phyloP scores from a whole-genome alignment of 352 stramenopile genomes.

The Pilasporangium apinafurcum region DNA sequence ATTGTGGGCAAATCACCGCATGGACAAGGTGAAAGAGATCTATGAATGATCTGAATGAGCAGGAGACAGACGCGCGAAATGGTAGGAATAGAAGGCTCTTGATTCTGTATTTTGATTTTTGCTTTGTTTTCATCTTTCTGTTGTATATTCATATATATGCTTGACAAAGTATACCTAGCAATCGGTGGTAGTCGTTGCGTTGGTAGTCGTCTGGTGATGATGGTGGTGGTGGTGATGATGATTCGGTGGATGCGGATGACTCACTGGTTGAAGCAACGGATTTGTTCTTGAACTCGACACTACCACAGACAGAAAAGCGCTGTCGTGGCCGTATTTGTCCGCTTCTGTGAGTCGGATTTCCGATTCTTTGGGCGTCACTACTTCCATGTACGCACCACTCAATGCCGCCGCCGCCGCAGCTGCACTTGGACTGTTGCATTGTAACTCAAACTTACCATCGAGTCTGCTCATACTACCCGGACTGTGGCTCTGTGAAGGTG shows the following conservation, averaged over 20 bases:
- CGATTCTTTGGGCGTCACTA: constrained; percentile 35
- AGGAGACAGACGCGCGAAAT: constrained; percentile 1
- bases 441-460: constrained; percentile 32
- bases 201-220: too few relatives aligned
- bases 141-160: too few relatives aligned
- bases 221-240: too few relatives aligned
- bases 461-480: constrained; percentile 10
- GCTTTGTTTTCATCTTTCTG: not conserved
- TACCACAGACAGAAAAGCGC: constrained; percentile 46
- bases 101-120: constrained; percentile 1
- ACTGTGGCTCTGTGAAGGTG: constrained; percentile 12
- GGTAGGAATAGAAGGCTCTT: constrained; percentile 9
- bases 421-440: not conserved
- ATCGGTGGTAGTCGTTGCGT: too few relatives aligned
- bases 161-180: too few relatives aligned
- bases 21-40: not conserved
- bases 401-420: not conserved
- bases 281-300: constrained; percentile 55
- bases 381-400: constrained; percentile 22
- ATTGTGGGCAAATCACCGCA: too few relatives aligned
- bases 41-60: not conserved
- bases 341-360: constrained; percentile 35
- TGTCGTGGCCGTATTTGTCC: constrained; percentile 20
- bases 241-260: too few relatives aligned
- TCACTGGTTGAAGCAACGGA: too few relatives aligned